Percentiles rank a stretch among this genome's conserved stretches.
These are phyloP conservation scores for Lasiosphaeria ovina DNA, from an alignment of 495 filamentous ascomycete genomes.

Conservation along the genomic window DNA sequence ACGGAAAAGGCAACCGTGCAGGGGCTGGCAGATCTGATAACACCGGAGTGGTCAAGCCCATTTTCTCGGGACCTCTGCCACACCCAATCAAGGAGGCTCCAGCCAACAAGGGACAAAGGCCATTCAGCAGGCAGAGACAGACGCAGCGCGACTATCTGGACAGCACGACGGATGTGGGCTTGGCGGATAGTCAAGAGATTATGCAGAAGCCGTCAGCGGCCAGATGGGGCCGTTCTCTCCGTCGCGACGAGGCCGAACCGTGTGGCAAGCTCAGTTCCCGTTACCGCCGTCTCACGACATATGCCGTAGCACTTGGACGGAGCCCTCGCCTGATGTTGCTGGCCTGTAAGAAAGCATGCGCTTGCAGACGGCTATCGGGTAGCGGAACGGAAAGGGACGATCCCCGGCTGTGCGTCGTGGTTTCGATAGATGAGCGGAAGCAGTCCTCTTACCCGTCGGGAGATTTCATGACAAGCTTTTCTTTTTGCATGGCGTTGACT, in stretches of 20 bases:
- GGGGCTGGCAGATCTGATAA: conserved; percentile 10
- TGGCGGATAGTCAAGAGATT: not conserved
- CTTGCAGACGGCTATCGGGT: conserved; percentile 11
- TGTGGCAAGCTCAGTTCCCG: not conserved
- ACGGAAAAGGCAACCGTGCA: conserved; percentile 16
- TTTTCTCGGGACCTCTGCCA: conserved; percentile 15
- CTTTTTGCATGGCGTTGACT: not conserved
- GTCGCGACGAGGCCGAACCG: not conserved
- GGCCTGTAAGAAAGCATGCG: conserved; percentile 1
- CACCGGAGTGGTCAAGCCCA: conserved; percentile 8
- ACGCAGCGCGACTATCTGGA: not conserved
- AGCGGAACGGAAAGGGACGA: conserved; percentile 7
- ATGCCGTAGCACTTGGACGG: conserved; percentile 22
- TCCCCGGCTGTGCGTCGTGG: conserved; percentile 6
- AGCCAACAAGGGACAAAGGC: not conserved
- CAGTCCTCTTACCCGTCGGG: not conserved
- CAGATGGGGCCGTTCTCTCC: not conserved
- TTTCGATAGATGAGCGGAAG: conserved; percentile 2
- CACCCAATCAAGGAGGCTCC: conserved; percentile 11
- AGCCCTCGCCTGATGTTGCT: conserved; percentile 1
- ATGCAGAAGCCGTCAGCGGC: not conserved
- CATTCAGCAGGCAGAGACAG: not conserved
- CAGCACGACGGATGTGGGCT: not conserved
- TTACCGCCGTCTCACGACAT: conserved; percentile 20
- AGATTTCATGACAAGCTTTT: not conserved